Base-by-base conservation (phyloP, 2,329 filamentous ascomycete species). In the Beauveria medogensis region DNA sequence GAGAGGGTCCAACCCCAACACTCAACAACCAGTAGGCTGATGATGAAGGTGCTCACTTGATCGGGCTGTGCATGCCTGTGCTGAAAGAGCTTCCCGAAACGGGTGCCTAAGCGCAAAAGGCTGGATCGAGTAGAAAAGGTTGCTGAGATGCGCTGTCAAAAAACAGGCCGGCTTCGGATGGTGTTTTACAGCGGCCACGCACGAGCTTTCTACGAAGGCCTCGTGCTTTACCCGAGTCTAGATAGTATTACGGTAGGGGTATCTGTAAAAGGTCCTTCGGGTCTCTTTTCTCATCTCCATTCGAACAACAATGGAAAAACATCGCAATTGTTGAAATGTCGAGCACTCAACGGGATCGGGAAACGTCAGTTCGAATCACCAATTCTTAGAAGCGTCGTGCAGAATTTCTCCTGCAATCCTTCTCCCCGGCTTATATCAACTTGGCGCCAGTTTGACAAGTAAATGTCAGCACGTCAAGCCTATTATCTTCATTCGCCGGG, bases 311-410 rank as follows among this genome's bases (percentile, higher is more conserved):
- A 28, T n/a, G 41, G 18, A 10, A 44, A 50, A 41, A 26, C 12
- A 34, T 46, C 43, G 9, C 43, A 24, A 37, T 37, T 16, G n/a
- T n/a, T 9, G n/a, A 50, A 50, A 81, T 83, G 81, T 84, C 79
- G 82, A 79, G 74, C 78, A 78, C 82, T 83, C 80, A 84, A 85
- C 82, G 82, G 82, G 81, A 85, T 79, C 80, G 81, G 77, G 77
- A 76, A 80, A 82, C 75, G 73, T 74, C 62, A 67, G 69, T 72
- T 75, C 78, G 79, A 82, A 76, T 82, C 79, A 74, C 78, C 81
- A 84, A 84, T 85, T 85, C 82, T 85, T 84, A 75, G 73, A 83
- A 84, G 81, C 81, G 76, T 79, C 82, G 78, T 69, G 69, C 74
- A 70, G 68, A 67, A 67, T 66, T 52, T 43, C 37, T 66, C 69